These are phyloP conservation scores for Xylaria digitata DNA, from an alignment of 2,329 filamentous ascomycete species.

Conservation along the genomic window DNA sequence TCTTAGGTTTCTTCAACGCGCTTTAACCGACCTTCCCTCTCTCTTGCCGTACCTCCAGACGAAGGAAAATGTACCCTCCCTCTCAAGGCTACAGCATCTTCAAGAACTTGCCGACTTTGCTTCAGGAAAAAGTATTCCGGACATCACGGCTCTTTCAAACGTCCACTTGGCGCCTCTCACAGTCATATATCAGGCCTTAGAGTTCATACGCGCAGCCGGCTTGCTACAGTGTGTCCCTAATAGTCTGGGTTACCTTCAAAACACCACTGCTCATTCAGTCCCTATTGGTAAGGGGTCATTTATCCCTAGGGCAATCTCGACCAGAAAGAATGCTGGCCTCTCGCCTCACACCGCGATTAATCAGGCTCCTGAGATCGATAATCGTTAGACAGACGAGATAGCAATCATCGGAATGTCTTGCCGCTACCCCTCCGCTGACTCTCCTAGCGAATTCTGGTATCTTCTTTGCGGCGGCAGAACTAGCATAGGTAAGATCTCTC, in stretches of 20 bases:
- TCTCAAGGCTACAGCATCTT: slow-evolving; percentile 15
- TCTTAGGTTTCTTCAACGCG: not conserved
- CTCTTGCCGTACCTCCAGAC: not conserved
- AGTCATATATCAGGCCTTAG: slow-evolving; percentile 16
- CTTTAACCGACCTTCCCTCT: slow-evolving; percentile 5
- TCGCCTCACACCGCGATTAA: not conserved
- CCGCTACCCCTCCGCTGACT: too few species aligned
- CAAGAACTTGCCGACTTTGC: slow-evolving; percentile 21
- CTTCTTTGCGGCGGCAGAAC: too few species aligned
- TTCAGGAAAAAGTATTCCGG: not conserved
- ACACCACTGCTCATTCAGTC: not conserved
- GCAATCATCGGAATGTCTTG: not conserved
- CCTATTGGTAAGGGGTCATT: slow-evolving; percentile 17
- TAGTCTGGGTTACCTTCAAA: not conserved
- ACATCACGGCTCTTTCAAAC: slow-evolving; percentile 14
- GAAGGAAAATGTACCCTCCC: not conserved
- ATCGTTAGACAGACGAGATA: slow-evolving; percentile 23
- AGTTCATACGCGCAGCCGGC: slow-evolving; percentile 12
- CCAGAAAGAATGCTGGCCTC: not conserved
- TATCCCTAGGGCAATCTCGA: not conserved
- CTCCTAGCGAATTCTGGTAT: too few species aligned
- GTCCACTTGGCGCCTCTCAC: slow-evolving; percentile 20
- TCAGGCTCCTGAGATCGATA: not conserved
- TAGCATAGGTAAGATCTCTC: too few species aligned
- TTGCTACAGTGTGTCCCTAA: not conserved